A percentile compares a stretch with the other conserved stretches of the same genome.
Conservation (phyloP, 805 yeast genomes). For the Dipodascopsis tothii region DNA sequence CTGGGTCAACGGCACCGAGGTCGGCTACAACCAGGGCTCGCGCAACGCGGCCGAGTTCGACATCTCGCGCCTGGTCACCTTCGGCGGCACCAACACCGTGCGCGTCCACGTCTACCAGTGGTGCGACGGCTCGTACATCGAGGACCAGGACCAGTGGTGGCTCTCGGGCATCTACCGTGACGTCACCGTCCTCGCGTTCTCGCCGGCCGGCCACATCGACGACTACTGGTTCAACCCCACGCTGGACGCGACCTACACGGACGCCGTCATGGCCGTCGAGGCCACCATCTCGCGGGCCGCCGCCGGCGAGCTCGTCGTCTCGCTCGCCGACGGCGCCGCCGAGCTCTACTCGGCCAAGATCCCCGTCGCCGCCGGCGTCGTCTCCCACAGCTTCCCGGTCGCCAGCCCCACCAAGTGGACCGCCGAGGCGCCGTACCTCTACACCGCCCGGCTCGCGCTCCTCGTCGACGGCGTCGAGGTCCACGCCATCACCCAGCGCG, state of each 20-base stretch:
- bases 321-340: not conserved
- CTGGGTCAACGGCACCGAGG: slow-evolving; percentile 30
- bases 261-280: not conserved
- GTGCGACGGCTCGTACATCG: slow-evolving; percentile 32
- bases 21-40: slow-evolving; percentile 34
- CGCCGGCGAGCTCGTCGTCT: not conserved
- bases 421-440: slow-evolving; percentile 33
- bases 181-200: slow-evolving; percentile 30
- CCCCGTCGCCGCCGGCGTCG: not conserved
- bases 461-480: slow-evolving; percentile 3
- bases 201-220: slow-evolving; percentile 28
- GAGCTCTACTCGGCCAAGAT: not conserved
- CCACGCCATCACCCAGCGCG: slow-evolving; percentile 23
- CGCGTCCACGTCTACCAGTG: slow-evolving; percentile 30
- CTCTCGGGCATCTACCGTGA: slow-evolving; percentile 34
- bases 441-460: slow-evolving; percentile 23
- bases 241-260: slow-evolving; percentile 10
- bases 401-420: slow-evolving; percentile 30
- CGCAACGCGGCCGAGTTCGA: slow-evolving; percentile 34
- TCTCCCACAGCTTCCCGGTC: slow-evolving; percentile 9
- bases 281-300: not conserved
- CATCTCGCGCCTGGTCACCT: slow-evolving; percentile 7
- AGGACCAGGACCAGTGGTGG: slow-evolving; percentile 40
- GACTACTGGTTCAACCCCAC: slow-evolving; percentile 28
- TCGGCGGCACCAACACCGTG: slow-evolving; percentile 10